Evolutionary conservation across 371 early-diverging fungal genomes (phyloP).

Genomic region (Syncephalastrum monosporum): DNA sequence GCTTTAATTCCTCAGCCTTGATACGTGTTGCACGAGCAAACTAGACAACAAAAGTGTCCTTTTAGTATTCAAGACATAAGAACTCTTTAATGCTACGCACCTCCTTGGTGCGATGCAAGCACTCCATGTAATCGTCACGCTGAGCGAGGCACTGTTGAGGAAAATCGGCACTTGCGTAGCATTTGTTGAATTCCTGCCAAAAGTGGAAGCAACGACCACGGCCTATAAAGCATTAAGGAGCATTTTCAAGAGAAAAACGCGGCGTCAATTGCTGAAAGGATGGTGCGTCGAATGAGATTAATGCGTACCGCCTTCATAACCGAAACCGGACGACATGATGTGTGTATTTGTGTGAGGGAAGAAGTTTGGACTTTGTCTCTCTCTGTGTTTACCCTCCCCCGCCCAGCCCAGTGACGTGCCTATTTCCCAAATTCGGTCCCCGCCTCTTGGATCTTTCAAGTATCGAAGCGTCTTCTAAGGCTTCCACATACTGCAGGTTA

Average conservation of each 20-base stretch:
- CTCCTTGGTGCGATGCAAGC: slow-evolving; percentile 84
- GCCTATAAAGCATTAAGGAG: slow-evolving; percentile 39
- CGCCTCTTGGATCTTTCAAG: too few relatives aligned
- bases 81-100: slow-evolving; percentile 25
- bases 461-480: too few relatives aligned
- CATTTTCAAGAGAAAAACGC: neutral
- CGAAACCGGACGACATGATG: slow-evolving; percentile 46
- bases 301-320: slow-evolving; percentile 43
- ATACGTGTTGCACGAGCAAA: slow-evolving; percentile 59
- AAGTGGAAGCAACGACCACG: slow-evolving; percentile 81
- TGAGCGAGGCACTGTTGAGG: slow-evolving; percentile 72
- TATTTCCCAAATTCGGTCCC: too few relatives aligned
- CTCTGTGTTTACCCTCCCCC: too few relatives aligned
- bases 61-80: neutral
- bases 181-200: slow-evolving; percentile 87
- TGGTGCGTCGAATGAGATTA: neutral
- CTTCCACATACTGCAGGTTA: too few relatives aligned
- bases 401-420: too few relatives aligned
- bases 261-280: neutral
- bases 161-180: slow-evolving; percentile 71
- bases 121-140: slow-evolving; percentile 81
- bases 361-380: slow-evolving; percentile 1
- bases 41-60: slow-evolving; percentile 20
- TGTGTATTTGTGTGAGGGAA: slow-evolving; percentile 17
- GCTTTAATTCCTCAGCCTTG: slow-evolving; percentile 60